Evolutionary conservation across 148 eudicot genomes (phyloP).

Genomic region (Spergularia marina): DNA sequence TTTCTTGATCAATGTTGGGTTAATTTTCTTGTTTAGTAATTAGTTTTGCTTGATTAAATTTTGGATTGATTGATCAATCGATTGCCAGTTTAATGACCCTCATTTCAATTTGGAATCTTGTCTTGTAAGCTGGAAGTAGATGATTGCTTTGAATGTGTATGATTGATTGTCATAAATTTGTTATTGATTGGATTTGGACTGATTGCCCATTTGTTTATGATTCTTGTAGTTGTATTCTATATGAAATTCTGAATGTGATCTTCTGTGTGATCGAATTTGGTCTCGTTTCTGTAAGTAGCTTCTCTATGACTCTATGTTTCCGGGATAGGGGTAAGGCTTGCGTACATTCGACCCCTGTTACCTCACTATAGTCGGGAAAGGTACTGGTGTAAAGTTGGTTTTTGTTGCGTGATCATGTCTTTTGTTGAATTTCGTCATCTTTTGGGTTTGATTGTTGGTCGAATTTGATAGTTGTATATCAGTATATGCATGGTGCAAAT

Average conservation of each 20-base stretch:
- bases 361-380: no score
- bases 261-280: no score
- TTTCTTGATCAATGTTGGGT: background rate
- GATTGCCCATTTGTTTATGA: no score
- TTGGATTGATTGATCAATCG: background rate
- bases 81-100: background rate
- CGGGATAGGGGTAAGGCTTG: no score
- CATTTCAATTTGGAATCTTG: background rate
- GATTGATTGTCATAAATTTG: background rate
- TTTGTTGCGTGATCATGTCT: background rate
- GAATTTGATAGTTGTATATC: background rate
- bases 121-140: background rate
- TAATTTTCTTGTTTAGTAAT: background rate
- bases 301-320: no score
- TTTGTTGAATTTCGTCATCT: background rate
- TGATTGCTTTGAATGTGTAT: background rate
- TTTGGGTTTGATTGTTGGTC: background rate
- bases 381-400: no score
- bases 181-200: background rate
- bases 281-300: no score
- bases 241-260: no score
- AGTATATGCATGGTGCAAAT: background rate
- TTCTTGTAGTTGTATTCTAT: no score
- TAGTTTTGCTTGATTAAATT: background rate
- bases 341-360: no score